Evolutionary conservation across 768 basidiomycete genomes (phyloP).

Genomic region (Lenzites betulinus): DNA sequence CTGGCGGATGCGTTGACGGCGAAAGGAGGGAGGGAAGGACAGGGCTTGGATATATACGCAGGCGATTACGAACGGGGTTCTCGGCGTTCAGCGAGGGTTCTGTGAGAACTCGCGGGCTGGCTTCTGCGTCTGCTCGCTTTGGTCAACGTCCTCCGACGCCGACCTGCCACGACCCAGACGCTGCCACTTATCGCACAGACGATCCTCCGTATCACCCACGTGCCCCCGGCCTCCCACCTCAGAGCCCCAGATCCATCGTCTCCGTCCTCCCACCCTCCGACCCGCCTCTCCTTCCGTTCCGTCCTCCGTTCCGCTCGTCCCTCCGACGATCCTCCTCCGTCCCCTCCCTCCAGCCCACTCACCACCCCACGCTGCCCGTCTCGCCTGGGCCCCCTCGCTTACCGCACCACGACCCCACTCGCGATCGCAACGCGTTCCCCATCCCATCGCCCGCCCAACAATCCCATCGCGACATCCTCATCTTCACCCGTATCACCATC

Average conservation of each 20-base stretch:
- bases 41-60: constrained; percentile 2
- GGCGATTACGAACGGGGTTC: background rate
- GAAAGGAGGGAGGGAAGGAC: background rate
- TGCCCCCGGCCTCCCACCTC: constrained; percentile 12
- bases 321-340: constrained; percentile 11
- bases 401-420: constrained; percentile 6
- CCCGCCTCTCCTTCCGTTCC: constrained; percentile 5
- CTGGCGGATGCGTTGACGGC: constrained; percentile 7
- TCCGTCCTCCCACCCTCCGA: background rate
- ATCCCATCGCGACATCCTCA: background rate
- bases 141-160: background rate
- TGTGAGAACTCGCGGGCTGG: background rate
- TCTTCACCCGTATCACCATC: background rate
- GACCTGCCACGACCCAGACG: constrained; percentile 1
- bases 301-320: constrained; percentile 3
- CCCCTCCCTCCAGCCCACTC: background rate
- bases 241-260: background rate
- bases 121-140: background rate
- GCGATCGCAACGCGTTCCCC: constrained; percentile 14
- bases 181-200: constrained; percentile 3
- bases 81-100: constrained; percentile 10
- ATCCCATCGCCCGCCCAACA: background rate
- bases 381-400: background rate
- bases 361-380: background rate
- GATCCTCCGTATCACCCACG: constrained; percentile 12